phyloP scores from a whole-genome alignment of 2,329 filamentous ascomycete genomes.

The Balansia obtecta region DNA sequence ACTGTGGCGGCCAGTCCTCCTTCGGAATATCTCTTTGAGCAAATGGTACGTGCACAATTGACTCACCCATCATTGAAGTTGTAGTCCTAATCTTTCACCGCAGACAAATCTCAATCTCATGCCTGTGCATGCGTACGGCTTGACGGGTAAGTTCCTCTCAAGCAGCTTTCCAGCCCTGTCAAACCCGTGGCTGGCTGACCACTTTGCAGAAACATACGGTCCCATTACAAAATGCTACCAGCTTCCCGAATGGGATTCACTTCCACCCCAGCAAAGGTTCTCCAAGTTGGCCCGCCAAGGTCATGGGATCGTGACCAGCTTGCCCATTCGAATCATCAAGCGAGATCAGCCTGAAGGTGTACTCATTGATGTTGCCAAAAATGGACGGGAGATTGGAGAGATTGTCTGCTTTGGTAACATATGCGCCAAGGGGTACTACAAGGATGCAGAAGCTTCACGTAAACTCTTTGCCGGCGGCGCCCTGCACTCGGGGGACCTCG shows the following conservation, averaged over 20 bases:
- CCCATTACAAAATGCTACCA: conserved; percentile 91
- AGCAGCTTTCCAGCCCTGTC: too few species aligned
- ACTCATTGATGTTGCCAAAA: conserved; percentile 32
- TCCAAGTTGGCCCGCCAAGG: conserved; percentile 87
- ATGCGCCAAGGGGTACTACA: conserved; percentile 83
- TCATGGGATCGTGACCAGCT: conserved; percentile 74
- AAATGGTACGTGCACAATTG: conserved; percentile 50
- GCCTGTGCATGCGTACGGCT: conserved; percentile 87
- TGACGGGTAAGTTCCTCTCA: conserved; percentile 31
- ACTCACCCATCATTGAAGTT: too few species aligned
- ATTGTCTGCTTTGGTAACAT: conserved; percentile 85
- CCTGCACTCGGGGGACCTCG: conserved; percentile 80
- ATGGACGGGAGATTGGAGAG: conserved; percentile 39
- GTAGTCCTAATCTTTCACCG: background rate
- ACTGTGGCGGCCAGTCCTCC: conserved; percentile 90
- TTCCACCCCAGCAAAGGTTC: conserved; percentile 68
- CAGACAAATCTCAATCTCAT: conserved; percentile 58
- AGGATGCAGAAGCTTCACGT: conserved; percentile 71
- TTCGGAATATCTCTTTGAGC: conserved; percentile 79
- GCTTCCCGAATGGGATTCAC: conserved; percentile 69
- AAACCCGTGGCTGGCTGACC: background rate
- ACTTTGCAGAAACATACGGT: conserved; percentile 65
- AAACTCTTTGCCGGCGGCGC: conserved; percentile 83
- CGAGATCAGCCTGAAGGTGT: conserved; percentile 54
- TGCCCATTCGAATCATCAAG: conserved; percentile 74